Base-by-base conservation (phyloP, 2,329 filamentous ascomycete species). In the Pseudocercospora pini-densiflorae region DNA sequence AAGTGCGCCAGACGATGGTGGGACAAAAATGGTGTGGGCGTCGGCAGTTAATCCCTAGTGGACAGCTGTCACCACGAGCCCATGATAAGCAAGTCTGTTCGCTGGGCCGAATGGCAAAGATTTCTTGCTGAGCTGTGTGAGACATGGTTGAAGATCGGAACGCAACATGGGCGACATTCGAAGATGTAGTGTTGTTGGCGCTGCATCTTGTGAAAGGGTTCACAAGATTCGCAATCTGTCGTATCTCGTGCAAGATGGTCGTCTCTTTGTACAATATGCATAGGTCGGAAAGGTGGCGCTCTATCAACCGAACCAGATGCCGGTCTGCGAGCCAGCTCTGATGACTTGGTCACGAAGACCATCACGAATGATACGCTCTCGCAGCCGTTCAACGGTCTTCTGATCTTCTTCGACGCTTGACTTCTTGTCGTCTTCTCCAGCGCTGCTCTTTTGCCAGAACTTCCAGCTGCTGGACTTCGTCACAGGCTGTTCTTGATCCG, bases 261-360 rank as follows among this genome's bases (percentile, higher is more conserved):
- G n/a, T 58, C 31, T n/a, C 31, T 58, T 1, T 36, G 55, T 43
- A 43, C 31, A 58, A 3, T 14, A 12, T 24, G 55, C 4, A 40
- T 16, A 58, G 19, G 19, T 24, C 45, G 47, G 79, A 82, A 29
- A 80, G 81, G 7, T 84, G 89, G 14, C 79, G 80, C 4, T 45
- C 33, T 21, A 24, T 67, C 53, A 67, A 16, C 61, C 65, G 21
- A 64, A 67, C 61, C 65, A 67, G 27, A 64, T 63, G 6, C 65
- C 61, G n/a, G 65, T 67, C 3, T 62, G 53, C 31, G 54, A 49
- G 23, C 58, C 43, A n/a, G 61, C 61, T 16, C 47, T 27, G n/a
- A 67, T 53, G 23, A 36, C 60, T 21, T 57, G 61, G n/a, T 47
- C 59, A 29, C 55, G 60, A 45, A 67, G 60, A 40, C 58, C 61